Evolutionary conservation across 2,329 filamentous ascomycete species (phyloP).

Genomic region (Diplodia seriata): DNA sequence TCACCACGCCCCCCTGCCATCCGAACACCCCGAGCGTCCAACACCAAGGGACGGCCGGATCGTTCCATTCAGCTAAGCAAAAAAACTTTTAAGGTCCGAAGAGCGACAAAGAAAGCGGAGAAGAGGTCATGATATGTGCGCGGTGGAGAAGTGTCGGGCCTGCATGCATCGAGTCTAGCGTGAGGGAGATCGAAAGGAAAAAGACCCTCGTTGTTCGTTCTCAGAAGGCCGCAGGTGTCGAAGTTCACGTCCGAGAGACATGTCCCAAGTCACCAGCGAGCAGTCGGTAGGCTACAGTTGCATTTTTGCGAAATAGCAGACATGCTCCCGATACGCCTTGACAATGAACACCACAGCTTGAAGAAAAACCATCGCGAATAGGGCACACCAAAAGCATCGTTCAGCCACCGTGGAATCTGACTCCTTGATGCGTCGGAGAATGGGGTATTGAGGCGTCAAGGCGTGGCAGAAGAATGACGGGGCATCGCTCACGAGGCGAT

Average conservation of each 20-base stretch:
- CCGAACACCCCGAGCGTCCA: constrained; percentile 16
- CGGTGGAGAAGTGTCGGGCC: constrained; percentile 8
- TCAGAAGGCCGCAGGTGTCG: constrained; percentile 3
- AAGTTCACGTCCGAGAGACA: constrained; percentile 19
- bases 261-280: constrained; percentile 20
- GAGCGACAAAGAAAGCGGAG: constrained; percentile 16
- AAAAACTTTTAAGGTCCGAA: constrained; percentile 26
- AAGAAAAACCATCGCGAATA: constrained; percentile 32
- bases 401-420: constrained; percentile 27
- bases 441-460: constrained; percentile 31
- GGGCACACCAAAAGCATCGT: constrained; percentile 32
- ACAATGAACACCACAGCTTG: constrained; percentile 30
- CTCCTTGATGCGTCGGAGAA: constrained; percentile 29
- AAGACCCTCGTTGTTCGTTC: constrained; percentile 15
- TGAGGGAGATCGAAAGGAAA: constrained; percentile 20
- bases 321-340: constrained; percentile 27
- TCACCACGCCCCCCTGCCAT: constrained; percentile 20
- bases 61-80: constrained; percentile 28
- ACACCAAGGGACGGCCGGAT: constrained; percentile 13
- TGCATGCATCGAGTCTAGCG: constrained; percentile 25
- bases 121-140: constrained; percentile 27
- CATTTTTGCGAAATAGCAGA: constrained; percentile 33
- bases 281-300: constrained; percentile 27
- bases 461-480: constrained; percentile 18
- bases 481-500: constrained; percentile 52